phyloP scores from a whole-genome alignment of 2,329 filamentous ascomycete genomes.

The Stemphylium vesicarium region DNA sequence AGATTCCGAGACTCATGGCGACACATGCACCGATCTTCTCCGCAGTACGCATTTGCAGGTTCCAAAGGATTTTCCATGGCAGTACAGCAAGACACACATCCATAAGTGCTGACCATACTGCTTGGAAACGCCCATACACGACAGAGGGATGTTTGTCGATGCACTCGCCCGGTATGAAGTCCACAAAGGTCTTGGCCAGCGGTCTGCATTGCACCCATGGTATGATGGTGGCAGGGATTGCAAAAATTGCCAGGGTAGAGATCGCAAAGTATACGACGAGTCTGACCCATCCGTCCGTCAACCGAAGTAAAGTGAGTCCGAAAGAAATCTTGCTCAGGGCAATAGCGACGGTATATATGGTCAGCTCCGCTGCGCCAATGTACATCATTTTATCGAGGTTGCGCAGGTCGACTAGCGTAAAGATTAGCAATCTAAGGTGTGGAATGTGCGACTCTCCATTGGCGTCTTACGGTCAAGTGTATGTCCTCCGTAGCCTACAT shows the following conservation, averaged over 20 bases:
- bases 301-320: conserved; percentile 18
- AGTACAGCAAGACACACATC: conserved; percentile 16
- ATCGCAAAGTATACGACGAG: conserved; percentile 17
- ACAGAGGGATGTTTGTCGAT: conserved; percentile 17
- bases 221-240: conserved; percentile 13
- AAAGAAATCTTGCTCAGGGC: conserved; percentile 25
- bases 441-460: not conserved
- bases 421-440: conserved; percentile 1
- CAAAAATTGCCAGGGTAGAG: conserved; percentile 11
- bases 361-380: conserved; percentile 16
- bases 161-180: conserved; percentile 16
- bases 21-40: conserved; percentile 19
- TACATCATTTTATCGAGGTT: conserved; percentile 13
- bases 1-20: conserved; percentile 19
- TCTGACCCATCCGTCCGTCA: conserved; percentile 17
- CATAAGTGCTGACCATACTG: conserved; percentile 19
- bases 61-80: conserved; percentile 19
- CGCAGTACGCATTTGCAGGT: conserved; percentile 15
- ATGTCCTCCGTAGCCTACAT: conserved; percentile 19
- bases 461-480: conserved; percentile 15
- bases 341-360: conserved; percentile 17
- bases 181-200: conserved; percentile 16
- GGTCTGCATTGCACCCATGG: conserved; percentile 19
- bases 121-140: conserved; percentile 17
- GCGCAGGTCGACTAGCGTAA: conserved; percentile 8